Evolutionary conservation across 306 rosid species (phyloP).

Genomic region (Herpetospermum pedunculosum): DNA sequence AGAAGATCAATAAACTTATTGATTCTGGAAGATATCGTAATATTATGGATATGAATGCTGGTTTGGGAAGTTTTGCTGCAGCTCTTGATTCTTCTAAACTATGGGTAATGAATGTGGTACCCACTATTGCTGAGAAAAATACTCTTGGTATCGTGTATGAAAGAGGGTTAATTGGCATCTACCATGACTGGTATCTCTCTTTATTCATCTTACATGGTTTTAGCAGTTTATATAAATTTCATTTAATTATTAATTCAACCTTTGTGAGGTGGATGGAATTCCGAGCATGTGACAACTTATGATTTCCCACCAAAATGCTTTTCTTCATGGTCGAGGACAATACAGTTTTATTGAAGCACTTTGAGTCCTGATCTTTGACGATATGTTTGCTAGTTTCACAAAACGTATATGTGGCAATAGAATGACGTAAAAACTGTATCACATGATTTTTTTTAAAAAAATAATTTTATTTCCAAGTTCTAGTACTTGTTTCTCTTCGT

Average conservation of each 20-base stretch:
- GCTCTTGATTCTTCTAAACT: slow-evolving; percentile 64
- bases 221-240: not conserved
- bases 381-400: not conserved
- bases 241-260: not conserved
- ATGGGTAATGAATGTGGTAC: slow-evolving; percentile 96
- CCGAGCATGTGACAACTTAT: not conserved
- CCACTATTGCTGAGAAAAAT: slow-evolving; percentile 68
- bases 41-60: slow-evolving; percentile 95
- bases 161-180: slow-evolving; percentile 83
- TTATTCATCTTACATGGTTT: not conserved
- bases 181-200: slow-evolving; percentile 69
- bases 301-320: not conserved
- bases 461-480: not conserved
- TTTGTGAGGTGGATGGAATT: not conserved
- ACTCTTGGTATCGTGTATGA: slow-evolving; percentile 66
- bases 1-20: slow-evolving; percentile 52
- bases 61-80: slow-evolving; percentile 87
- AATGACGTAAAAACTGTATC: not conserved
- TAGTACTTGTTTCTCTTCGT: not conserved
- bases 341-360: not conserved
- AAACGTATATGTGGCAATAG: not conserved
- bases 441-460: not conserved
- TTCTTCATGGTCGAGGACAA: not conserved
- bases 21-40: slow-evolving; percentile 92
- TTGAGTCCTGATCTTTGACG: not conserved